phyloP scores from a whole-genome alignment of 108 stramenopile genomes.

The Chaetoceros tenuissimus region DNA sequence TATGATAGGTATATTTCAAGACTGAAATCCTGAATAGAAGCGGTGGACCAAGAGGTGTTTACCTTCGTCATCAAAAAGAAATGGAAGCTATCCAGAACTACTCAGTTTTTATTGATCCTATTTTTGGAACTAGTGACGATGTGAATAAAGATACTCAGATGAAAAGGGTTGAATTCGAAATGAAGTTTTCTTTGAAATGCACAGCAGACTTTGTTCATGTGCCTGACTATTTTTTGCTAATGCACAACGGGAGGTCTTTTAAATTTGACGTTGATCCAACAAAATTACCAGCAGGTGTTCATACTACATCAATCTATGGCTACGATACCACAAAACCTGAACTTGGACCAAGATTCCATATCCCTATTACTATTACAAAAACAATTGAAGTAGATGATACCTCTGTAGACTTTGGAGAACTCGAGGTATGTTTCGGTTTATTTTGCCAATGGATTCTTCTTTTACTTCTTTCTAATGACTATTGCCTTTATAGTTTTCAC shows the following conservation, averaged over 20 bases:
- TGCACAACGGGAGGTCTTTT: conserved; percentile 57
- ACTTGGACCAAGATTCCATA: conserved; percentile 37
- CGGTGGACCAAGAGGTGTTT: conserved; percentile 51
- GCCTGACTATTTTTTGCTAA: conserved; percentile 37
- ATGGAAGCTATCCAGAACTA: conserved; percentile 22
- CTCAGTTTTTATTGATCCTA: conserved; percentile 30
- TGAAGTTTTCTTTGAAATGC: conserved; percentile 33
- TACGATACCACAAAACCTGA: conserved; percentile 29
- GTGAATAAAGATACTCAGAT: conserved; percentile 29
- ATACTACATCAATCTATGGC: conserved; percentile 52
- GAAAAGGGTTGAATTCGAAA: conserved; percentile 32
- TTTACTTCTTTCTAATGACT: neutral
- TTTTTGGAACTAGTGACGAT: conserved; percentile 36
- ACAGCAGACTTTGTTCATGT: conserved; percentile 38
- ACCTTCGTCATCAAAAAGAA: conserved; percentile 61
- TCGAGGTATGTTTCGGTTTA: conserved; percentile 2
- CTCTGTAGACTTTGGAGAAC: conserved; percentile 6
- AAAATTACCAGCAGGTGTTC: conserved; percentile 50
- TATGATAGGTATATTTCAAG: conserved; percentile 20
- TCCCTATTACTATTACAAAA: conserved; percentile 71
- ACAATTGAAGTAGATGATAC: conserved; percentile 23
- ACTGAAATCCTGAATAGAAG: conserved; percentile 26
- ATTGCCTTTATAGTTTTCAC: conserved; percentile 17
- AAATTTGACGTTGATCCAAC: conserved; percentile 61
- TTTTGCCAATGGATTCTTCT: neutral